A percentile compares a stretch with the other conserved stretches of the same genome.
Conservation (phyloP, 176 grass and related monocot species). For the maize (Zea mays) region Zm-B73-REFERENCE-NAM-5.0 NC_050098.1:43967001-43967500, state of each 20-base stretch:
- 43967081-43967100: background rate
- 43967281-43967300: background rate
- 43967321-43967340: slow-evolving; percentile 43
- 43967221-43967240: slow-evolving; percentile 7
- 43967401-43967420: background rate
- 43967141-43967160: background rate
- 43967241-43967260: slow-evolving; percentile 14
- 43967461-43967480: too few relatives aligned
- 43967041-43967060: background rate
- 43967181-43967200: background rate
- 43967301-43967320: background rate
- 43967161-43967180: background rate
- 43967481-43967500: too few relatives aligned
- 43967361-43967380: slow-evolving; percentile 46
- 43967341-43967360: slow-evolving; percentile 43
- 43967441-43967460: slow-evolving; percentile 4
- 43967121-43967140: background rate
- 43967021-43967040: background rate
- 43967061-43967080: background rate
- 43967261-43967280: background rate
- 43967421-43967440: background rate
- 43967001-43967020: background rate
- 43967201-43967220: background rate
- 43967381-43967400: slow-evolving; percentile 41
- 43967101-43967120: background rate